Conservation (phyloP, 306 rosid species). For the Citrullus amarus region DNA sequence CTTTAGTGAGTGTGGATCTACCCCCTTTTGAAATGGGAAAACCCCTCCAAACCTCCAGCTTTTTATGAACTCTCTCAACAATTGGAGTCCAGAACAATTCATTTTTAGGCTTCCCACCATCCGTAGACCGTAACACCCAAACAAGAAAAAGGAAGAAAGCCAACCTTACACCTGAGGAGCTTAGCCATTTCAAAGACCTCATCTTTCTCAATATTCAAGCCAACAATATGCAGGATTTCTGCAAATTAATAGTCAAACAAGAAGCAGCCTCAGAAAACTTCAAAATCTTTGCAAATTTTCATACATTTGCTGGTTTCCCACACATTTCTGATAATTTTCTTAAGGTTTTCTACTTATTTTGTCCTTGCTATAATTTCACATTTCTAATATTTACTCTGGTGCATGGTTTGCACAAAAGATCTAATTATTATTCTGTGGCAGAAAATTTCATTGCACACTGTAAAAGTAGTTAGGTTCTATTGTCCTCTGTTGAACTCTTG, state of each 20-base stretch:
- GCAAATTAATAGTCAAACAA: no score
- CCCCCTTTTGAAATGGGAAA: no score
- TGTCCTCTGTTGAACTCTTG: background rate
- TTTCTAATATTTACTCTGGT: background rate
- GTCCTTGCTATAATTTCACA: background rate
- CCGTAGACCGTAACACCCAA: background rate
- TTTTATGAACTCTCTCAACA: no score
- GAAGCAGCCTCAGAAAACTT: no score
- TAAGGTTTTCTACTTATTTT: background rate
- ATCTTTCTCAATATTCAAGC: no score
- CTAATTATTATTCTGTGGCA: background rate
- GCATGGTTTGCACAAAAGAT: background rate
- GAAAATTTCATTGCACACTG: background rate
- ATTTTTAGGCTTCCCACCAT: background rate
- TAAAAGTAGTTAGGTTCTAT: background rate
- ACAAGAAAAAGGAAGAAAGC: background rate
- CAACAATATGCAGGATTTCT: no score
- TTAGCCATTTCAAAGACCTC: no score
- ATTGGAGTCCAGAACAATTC: background rate
- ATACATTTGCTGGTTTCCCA: no score
- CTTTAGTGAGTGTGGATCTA: no score
- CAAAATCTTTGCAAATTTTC: no score
- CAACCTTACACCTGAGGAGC: no score
- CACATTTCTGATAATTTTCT: background rate
- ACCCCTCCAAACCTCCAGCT: no score